Evolutionary conservation across 352 stramenopile genomes (phyloP), one percentile per base, ranked within the genome.

Genomic region (Globisporangium canariense): DNA sequence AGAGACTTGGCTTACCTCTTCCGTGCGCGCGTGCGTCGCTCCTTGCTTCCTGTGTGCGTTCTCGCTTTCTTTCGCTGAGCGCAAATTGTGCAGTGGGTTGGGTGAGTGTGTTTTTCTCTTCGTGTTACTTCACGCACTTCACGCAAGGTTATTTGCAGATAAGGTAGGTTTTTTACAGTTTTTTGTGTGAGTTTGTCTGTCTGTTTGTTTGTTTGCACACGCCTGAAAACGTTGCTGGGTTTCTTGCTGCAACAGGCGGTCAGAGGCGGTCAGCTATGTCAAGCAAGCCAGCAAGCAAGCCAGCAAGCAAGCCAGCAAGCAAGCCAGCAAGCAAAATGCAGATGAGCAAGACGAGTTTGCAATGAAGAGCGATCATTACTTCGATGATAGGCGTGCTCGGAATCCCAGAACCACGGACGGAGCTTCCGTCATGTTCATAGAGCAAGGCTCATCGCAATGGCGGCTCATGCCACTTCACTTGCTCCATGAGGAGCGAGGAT

Each of bases 111-210:
- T 36, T 60, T 60, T 60, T 60, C 43, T 25, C 36, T 20, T 34
- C 4, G 16, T 60, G 54, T 49, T 47, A 60, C 54, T 50, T 59
- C 53, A 59, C 7, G n/a, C 11, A 60, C 54, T 50, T 59, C 53
- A 59, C 7, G n/a, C 11, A 4, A 59, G 53, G 53, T 59, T 38
- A 45, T 59, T 59, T 59, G 36, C 3, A 2, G 11, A 49, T 22
- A 59, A 59, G 5, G 11, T 34, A 47, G 53, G 53, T 59, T 59
- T 45, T 59, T 59, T 47, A 6, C 5, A 43, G 3, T 0, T 9
- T 14, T 41, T 41, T 41, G 36, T 46, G 14, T 46, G 38, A n/a
- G 38, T 45, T 18, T 45, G 38, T n/a, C 3, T 45, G 38, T 40
- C 10, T 40, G 38, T 36, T 3, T 43, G 38, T 43, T 8, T 14